Conservation (phyloP, 2,329 filamentous ascomycete species). For the Raffaelea albimanens region DNA sequence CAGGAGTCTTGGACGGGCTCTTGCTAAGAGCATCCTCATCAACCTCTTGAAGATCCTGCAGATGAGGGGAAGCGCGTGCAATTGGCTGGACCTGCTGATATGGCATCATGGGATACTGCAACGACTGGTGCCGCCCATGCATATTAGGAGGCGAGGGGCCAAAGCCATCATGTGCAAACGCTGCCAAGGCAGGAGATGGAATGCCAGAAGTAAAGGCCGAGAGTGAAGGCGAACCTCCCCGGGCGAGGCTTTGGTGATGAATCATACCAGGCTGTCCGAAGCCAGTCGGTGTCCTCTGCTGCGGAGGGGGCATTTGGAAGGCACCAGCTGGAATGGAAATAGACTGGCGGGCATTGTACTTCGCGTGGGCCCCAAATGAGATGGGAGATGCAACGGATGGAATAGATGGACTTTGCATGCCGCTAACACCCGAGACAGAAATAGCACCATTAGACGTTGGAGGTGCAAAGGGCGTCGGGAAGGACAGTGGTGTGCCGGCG, state of each 20-base stretch:
- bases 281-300: slow-evolving; percentile 45
- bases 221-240: slow-evolving; percentile 56
- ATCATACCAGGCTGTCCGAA: slow-evolving; percentile 49
- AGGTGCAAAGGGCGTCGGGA: slow-evolving; percentile 45
- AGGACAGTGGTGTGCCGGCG: slow-evolving; percentile 44
- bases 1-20: slow-evolving; percentile 45
- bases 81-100: slow-evolving; percentile 49
- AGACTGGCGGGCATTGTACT: slow-evolving; percentile 63
- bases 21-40: slow-evolving; percentile 52
- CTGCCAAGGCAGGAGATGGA: slow-evolving; percentile 28
- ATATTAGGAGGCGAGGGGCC: slow-evolving; percentile 26
- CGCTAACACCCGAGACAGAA: slow-evolving; percentile 20
- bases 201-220: slow-evolving; percentile 29
- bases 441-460: slow-evolving; percentile 22
- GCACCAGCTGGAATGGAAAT: slow-evolving; percentile 55
- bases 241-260: slow-evolving; percentile 40
- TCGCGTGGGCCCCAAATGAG: slow-evolving; percentile 47
- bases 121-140: slow-evolving; percentile 49
- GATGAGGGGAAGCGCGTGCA: slow-evolving; percentile 46
- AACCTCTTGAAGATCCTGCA: slow-evolving; percentile 66
- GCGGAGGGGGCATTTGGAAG: slow-evolving; percentile 46
- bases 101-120: slow-evolving; percentile 47
- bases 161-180: slow-evolving; percentile 46
- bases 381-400: slow-evolving; percentile 63
- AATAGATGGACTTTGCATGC: slow-evolving; percentile 52